phyloP scores from a whole-genome alignment of 139 green algal genomes.

The Chlamydomonas sp. region DNA sequence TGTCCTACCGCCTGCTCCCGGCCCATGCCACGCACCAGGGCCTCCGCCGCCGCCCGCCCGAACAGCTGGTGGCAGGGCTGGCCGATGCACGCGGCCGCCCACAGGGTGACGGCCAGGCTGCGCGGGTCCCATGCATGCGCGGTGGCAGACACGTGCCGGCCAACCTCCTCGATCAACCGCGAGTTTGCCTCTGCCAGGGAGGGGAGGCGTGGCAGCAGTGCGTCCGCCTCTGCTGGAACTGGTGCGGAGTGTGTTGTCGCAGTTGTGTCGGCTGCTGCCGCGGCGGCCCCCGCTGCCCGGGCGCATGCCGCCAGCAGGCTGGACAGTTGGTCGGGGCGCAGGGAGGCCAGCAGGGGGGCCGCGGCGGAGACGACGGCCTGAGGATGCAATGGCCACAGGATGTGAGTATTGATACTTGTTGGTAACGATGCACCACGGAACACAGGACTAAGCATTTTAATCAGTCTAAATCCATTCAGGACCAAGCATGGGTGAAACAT shows the following conservation, averaged over 20 bases:
- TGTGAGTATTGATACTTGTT: too few species aligned
- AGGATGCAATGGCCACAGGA: too few species aligned
- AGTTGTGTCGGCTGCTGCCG: background rate
- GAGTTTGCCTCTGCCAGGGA: too few species aligned
- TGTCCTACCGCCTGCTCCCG: background rate
- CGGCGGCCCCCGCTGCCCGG: background rate
- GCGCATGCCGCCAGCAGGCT: conserved; percentile 2
- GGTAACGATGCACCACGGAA: too few species aligned
- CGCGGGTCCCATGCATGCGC: background rate
- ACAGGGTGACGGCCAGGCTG: conserved; percentile 1
- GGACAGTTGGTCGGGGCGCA: conserved; percentile 19
- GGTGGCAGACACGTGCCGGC: background rate
- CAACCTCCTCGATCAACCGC: too few species aligned
- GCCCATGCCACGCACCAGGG: background rate
- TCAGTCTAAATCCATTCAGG: too few species aligned
- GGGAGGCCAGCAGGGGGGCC: conserved; percentile 1
- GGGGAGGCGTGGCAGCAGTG: background rate
- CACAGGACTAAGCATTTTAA: too few species aligned
- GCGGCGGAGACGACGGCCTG: conserved; percentile 5
- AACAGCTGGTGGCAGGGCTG: conserved; percentile 1
- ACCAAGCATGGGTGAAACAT: too few species aligned
- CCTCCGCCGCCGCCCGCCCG: background rate
- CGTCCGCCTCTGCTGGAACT: background rate
- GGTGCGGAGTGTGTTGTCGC: background rate
- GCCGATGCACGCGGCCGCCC: conserved; percentile 9